These are phyloP conservation scores for Iodosphaeria phyllophila DNA, from an alignment of 2,329 filamentous ascomycete species.

Conservation along the genomic window DNA sequence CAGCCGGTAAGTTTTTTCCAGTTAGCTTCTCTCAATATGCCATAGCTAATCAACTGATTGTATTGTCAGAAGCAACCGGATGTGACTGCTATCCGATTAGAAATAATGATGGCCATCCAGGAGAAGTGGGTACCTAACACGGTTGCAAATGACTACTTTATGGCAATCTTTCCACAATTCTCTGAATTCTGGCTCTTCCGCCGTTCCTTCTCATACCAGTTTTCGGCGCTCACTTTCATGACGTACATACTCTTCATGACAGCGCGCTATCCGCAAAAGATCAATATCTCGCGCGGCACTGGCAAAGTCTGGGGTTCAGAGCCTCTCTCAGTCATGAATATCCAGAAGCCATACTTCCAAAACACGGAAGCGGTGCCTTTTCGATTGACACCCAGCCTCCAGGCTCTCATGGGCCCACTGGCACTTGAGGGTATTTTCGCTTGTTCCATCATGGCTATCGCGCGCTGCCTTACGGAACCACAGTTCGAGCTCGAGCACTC, in stretches of 20 bases:
- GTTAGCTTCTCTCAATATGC: no score
- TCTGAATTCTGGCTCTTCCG: constrained; percentile 98
- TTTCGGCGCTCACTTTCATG: constrained; percentile 91
- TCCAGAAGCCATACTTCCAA: constrained; percentile 72
- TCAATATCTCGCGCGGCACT: constrained; percentile 70
- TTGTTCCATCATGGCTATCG: constrained; percentile 91
- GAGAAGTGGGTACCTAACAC: constrained; percentile 79
- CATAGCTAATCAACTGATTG: no score
- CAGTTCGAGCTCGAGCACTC: constrained; percentile 86
- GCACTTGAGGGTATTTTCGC: constrained; percentile 93
- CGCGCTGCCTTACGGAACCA: constrained; percentile 79
- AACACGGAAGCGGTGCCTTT: constrained; percentile 94
- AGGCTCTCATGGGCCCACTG: constrained; percentile 88
- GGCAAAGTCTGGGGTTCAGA: constrained; percentile 96
- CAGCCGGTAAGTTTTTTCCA: constrained; percentile 30
- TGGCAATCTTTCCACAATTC: constrained; percentile 69
- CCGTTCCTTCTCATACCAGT: constrained; percentile 88
- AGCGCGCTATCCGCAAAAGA: constrained; percentile 87
- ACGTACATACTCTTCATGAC: constrained; percentile 97
- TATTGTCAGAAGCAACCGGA: constrained; percentile 42
- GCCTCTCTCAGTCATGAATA: constrained; percentile 76
- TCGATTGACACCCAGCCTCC: constrained; percentile 88
- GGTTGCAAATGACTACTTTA: constrained; percentile 76
- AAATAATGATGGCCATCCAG: constrained; percentile 90
- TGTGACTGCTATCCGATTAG: constrained; percentile 56